Evolutionary conservation across 345 rosid genomes (phyloP).

Genomic region (Gossypium herbaceum): DNA sequence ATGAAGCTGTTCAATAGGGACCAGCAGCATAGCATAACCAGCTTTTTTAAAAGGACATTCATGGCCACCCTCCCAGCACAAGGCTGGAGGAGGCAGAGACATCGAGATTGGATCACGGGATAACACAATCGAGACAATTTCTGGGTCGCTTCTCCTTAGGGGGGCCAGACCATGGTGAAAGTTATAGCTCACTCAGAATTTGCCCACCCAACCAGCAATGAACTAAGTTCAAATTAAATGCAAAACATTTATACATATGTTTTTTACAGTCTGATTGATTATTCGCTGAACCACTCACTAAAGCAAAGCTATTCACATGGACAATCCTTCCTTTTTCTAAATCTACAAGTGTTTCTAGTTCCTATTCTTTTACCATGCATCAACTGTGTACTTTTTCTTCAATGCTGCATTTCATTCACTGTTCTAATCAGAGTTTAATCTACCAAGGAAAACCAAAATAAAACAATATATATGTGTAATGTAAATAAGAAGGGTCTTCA

Average conservation of each 20-base stretch:
- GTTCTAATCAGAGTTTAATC: slow-evolving; percentile 15
- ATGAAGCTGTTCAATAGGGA: slow-evolving; percentile 5
- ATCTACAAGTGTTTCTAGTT: background rate
- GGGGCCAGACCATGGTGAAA: background rate
- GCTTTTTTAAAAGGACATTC: background rate
- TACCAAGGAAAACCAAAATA: slow-evolving; percentile 14
- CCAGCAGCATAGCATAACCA: background rate
- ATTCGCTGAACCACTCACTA: slow-evolving; percentile 15
- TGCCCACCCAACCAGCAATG: slow-evolving; percentile 2
- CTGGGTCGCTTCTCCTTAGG: background rate
- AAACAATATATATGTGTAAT: background rate
- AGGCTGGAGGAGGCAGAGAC: background rate
- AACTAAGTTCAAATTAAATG: slow-evolving; percentile 3
- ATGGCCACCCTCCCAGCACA: background rate
- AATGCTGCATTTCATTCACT: slow-evolving; percentile 2
- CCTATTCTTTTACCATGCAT: background rate
- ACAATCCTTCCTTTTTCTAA: slow-evolving; percentile 23
- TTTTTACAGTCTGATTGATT: slow-evolving; percentile 20
- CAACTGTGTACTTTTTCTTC: background rate
- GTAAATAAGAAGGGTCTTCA: background rate
- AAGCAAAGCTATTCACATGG: slow-evolving; percentile 20
- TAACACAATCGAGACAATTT: background rate
- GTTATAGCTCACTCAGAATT: background rate
- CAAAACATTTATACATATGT: background rate
- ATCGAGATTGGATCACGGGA: slow-evolving; percentile 5